Percentiles rank a stretch among this genome's conserved stretches.
phyloP scores from a whole-genome alignment of 257 asterid genomes.

The Scutellaria baicalensis region DNA sequence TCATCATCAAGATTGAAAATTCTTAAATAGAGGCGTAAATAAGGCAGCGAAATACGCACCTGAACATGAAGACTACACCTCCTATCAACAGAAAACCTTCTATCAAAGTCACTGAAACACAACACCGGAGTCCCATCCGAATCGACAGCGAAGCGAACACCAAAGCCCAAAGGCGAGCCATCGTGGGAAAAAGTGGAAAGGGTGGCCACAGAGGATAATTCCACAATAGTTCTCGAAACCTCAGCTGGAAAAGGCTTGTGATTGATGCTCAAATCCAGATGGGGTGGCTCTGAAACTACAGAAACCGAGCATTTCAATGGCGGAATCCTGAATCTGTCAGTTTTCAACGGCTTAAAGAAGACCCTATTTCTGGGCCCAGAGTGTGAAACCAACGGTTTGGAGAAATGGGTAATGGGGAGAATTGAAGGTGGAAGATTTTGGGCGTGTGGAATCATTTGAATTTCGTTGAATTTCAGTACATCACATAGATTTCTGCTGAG shows the following conservation, averaged over 20 bases:
- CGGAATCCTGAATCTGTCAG: conserved; percentile 14
- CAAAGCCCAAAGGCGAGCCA: conserved; percentile 76
- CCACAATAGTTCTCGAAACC: conserved; percentile 73
- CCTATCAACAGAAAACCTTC: conserved; percentile 27
- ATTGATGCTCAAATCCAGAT: conserved; percentile 25
- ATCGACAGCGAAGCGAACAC: conserved; percentile 79
- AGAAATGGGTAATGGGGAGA: conserved; percentile 26
- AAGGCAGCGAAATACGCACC: conserved; percentile 27
- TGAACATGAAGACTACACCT: conserved; percentile 75
- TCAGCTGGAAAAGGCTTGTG: conserved; percentile 73
- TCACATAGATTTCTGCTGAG: neutral
- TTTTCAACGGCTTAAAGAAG: conserved; percentile 18
- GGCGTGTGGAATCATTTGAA: conserved; percentile 52
- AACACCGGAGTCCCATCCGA: conserved; percentile 64
- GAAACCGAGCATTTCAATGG: conserved; percentile 53
- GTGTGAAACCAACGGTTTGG: conserved; percentile 16
- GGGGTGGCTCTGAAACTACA: conserved; percentile 54
- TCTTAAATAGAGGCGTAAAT: neutral
- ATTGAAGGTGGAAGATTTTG: conserved; percentile 35
- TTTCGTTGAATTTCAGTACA: neutral
- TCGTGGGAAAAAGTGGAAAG: conserved; percentile 57
- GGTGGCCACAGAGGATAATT: conserved; percentile 69
- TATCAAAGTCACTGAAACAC: conserved; percentile 39
- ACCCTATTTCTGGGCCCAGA: conserved; percentile 9
- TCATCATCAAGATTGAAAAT: neutral